Percentiles rank a stretch among this genome's conserved stretches.
Evolutionary conservation across 345 rosid species (phyloP).

Genomic region (Cochlearia excelsa): DNA sequence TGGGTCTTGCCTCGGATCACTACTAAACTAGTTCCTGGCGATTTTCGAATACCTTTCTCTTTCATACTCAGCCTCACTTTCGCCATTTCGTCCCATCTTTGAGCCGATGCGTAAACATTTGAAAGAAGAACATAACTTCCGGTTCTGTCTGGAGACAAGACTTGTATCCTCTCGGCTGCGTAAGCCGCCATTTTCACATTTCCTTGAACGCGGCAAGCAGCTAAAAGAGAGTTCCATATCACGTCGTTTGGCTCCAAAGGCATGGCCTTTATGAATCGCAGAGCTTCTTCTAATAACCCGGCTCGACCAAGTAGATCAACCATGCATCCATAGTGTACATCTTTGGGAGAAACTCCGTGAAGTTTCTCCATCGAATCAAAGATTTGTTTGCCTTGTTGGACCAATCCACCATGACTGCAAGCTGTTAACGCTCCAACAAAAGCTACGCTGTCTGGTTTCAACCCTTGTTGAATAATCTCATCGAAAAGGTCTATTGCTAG

Average conservation of each 20-base stretch:
- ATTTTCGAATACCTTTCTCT: conserved; percentile 50
- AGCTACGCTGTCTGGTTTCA: conserved; percentile 51
- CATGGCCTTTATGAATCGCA: conserved; percentile 49
- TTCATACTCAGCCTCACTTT: conserved; percentile 56
- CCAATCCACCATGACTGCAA: conserved; percentile 60
- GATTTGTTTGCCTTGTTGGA: conserved; percentile 49
- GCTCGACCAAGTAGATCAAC: conserved; percentile 72
- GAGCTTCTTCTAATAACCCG: conserved; percentile 54
- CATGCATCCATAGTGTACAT: conserved; percentile 71
- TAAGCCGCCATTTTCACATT: conserved; percentile 48
- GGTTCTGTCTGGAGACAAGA: conserved; percentile 39
- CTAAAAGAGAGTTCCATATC: conserved; percentile 61
- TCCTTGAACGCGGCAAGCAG: conserved; percentile 55
- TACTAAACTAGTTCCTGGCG: conserved; percentile 53
- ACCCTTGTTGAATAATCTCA: conserved; percentile 50
- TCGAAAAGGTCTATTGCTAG: conserved; percentile 49
- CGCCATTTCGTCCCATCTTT: conserved; percentile 56
- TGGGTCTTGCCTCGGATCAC: conserved; percentile 43
- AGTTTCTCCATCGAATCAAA: conserved; percentile 56
- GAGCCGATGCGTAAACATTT: conserved; percentile 56
- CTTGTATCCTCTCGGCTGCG: conserved; percentile 49
- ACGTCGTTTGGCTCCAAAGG: conserved; percentile 62
- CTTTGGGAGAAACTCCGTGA: conserved; percentile 44
- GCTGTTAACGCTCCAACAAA: conserved; percentile 58
- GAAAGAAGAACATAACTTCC: conserved; percentile 57